phyloP scores from a whole-genome alignment of 176 grass and related monocot species.

The Zoysia japonica region DNA sequence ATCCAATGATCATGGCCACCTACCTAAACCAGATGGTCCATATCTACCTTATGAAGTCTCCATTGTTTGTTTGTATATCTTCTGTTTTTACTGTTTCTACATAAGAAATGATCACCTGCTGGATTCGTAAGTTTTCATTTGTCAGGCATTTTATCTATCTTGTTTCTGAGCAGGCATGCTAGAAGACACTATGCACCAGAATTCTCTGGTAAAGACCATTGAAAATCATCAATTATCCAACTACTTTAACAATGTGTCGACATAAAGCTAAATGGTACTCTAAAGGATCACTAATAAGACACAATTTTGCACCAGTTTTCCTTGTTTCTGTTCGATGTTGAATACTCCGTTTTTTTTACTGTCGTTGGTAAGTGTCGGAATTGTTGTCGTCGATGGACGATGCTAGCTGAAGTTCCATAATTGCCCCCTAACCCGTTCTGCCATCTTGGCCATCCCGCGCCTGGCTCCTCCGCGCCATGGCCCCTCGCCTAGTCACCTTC shows the following conservation, averaged over 20 bases:
- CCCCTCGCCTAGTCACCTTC: too few species aligned
- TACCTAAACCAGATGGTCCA: not conserved
- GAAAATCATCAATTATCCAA: not conserved
- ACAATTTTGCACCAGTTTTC: not conserved
- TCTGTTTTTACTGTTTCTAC: not conserved
- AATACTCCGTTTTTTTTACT: not conserved
- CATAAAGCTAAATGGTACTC: conserved; percentile 11
- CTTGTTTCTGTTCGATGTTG: not conserved
- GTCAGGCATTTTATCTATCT: not conserved
- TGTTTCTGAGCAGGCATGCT: not conserved
- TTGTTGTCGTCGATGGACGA: too few species aligned
- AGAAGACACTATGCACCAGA: not conserved
- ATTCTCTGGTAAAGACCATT: not conserved
- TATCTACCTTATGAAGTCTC: not conserved
- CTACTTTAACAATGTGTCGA: not conserved
- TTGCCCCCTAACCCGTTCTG: too few species aligned
- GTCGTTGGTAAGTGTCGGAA: too few species aligned
- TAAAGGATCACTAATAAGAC: not conserved
- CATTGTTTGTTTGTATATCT: not conserved
- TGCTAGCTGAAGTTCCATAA: too few species aligned
- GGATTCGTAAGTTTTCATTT: conserved; percentile 4
- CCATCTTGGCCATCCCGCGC: too few species aligned
- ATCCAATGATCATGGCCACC: not conserved
- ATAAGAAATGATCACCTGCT: not conserved
- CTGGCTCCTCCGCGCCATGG: too few species aligned